Evolutionary conservation across 306 rosid species (phyloP), one percentile per base, ranked within the genome.

Genomic region (Psophocarpus tetragonolobus): DNA sequence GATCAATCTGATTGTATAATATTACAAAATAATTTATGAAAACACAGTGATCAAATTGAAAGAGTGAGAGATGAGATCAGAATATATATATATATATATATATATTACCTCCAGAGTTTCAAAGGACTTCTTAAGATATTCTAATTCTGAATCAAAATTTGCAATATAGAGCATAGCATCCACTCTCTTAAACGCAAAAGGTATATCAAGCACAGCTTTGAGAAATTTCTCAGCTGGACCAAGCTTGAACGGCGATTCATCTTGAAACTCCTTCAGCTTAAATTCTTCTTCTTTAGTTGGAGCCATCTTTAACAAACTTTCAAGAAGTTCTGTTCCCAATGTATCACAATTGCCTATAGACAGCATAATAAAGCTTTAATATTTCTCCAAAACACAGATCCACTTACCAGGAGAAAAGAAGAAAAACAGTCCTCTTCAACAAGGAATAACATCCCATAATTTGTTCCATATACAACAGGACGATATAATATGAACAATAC

Each of bases 161-260:
- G 92, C 88, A 77, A 94, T 85, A 80, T 94, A 94, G 39, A 94
- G 97, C 98, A 94, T 87, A 10, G 97, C 97, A 44, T 92, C 97
- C 69, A 92, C 90, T 84, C 98, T 92, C 74, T 87, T 88, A 77
- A 92, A 94, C 36, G 97, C 97, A 69, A 92, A 92, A 26, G 98
- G 97, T 68, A 94, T 83, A 83, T 92, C 97, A 65, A 92, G 92
- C 78, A 92, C 80, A 18, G 87, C 91, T 85, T 90, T 92, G 14
- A 94, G 97, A 81, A 94, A 94, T 73, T 94, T 94, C 91, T 92
- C 98, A 23, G 98, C 98, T 4, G 92, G 90, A 20, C 95, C 98
- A 13, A 94, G 97, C 85, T 92, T 94, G 62, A 78, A 87, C 5
- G 97, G 97, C 0, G 95, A 84, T 77, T 89, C 97, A 26, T 90